Evolutionary conservation across 1,139 yeast species (phyloP), one percentile per base, ranked within the genome.

Genomic region (Zygoascus meyerae): DNA sequence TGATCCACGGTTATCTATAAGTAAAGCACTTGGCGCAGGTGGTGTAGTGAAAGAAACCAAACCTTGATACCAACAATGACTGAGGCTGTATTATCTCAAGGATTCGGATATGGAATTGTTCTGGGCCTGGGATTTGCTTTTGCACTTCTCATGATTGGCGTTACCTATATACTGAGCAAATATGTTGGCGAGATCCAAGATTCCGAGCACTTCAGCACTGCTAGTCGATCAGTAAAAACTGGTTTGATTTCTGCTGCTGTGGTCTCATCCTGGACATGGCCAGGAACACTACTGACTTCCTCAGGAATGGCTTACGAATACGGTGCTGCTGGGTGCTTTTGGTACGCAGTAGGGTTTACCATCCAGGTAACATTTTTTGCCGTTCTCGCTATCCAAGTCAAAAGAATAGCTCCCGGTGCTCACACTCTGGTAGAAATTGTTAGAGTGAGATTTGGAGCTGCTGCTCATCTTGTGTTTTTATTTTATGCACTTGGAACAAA

Each of bases 201-300:
- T 11, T 89, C 95, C 1, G 95, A 87, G 69, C 95, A 86, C 61
- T 86, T 87, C 58, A 78, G 89, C 10, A 86, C 95, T 9, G 95
- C 95, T 30, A 95, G 94, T 52, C 75, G 95, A 64, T 72, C 84
- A 4, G 90, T 86, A 34, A 83, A 81, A 53, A 79, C 87, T 0
- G 90, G 89, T 37, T 71, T 86, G 53, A 83, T 86, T 53, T 79
- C 89, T 7, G 80, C 94, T 4, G 94, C 95, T 5, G 95, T 86
- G 34, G 94, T 86, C 8, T 80, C 89, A 18, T 81, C 92, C 8
- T 87, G 95, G 95, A 86, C 95, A 6, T 86, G 95, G 95, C 86
- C 89, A 35, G 90, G 95, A 3, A 85, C 95, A 2, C 67, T 86
- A 41, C 71, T 85, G 37, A 82, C 84, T n/a, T 81, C 89, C 1